Evolutionary conservation across 2,329 filamentous ascomycete genomes (phyloP).

Genomic region (Pyrenochaeta sp.): DNA sequence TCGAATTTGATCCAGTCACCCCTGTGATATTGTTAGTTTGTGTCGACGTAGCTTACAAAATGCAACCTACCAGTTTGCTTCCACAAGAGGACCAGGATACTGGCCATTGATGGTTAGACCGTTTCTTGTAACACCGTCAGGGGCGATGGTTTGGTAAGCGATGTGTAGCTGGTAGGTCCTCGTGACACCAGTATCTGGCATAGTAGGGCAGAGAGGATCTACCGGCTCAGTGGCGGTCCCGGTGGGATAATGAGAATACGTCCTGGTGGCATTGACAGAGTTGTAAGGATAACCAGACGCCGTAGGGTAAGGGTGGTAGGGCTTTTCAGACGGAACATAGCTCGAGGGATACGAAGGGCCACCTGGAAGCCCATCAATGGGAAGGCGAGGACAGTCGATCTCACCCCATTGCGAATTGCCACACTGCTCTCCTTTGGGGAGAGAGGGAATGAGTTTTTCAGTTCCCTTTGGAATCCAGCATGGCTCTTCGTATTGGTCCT

Average conservation of each 20-base stretch:
- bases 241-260: constrained; percentile 1
- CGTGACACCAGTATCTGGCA: constrained; percentile 46
- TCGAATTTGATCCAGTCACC: constrained; percentile 40
- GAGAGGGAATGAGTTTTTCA: constrained; percentile 25
- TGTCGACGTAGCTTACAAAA: background rate
- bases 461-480: constrained; percentile 37
- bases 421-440: constrained; percentile 34
- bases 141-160: constrained; percentile 39
- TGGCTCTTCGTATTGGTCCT: constrained; percentile 30
- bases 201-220: constrained; percentile 26
- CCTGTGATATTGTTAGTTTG: constrained; percentile 21
- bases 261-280: constrained; percentile 14
- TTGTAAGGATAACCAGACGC: constrained; percentile 7
- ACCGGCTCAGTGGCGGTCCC: constrained; percentile 16
- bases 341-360: constrained; percentile 8
- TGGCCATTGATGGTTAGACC: constrained; percentile 41
- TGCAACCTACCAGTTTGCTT: constrained; percentile 36
- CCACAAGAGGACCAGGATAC: constrained; percentile 43
- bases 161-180: constrained; percentile 38
- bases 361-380: constrained; percentile 25
- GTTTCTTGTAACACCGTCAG: constrained; percentile 39
- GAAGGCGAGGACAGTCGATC: constrained; percentile 36
- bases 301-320: constrained; percentile 14
- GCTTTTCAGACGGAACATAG: background rate
- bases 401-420: constrained; percentile 41